phyloP scores from a whole-genome alignment of 2,329 filamentous ascomycete species.

The Aureobasidium sp. region DNA sequence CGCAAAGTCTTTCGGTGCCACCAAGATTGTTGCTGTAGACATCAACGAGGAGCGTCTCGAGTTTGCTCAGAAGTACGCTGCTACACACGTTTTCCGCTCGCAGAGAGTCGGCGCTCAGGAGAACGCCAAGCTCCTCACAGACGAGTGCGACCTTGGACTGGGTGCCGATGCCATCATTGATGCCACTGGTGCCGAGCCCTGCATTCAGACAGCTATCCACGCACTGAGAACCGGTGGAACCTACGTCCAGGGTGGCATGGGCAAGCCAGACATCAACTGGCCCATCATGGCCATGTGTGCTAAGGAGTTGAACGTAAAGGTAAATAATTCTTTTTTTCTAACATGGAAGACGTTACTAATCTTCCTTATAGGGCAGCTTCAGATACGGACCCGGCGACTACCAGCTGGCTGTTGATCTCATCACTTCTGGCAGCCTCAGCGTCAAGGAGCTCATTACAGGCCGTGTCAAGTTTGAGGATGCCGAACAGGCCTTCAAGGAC shows the following conservation, averaged over 20 bases:
- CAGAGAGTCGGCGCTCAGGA: slow-evolving; percentile 25
- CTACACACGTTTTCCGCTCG: slow-evolving; percentile 23
- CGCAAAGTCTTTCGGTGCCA: slow-evolving; percentile 52
- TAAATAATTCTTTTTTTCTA: too few species aligned
- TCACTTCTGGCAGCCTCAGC: slow-evolving; percentile 60
- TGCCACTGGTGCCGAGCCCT: slow-evolving; percentile 69
- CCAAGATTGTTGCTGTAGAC: slow-evolving; percentile 55
- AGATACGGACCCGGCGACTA: slow-evolving; percentile 56
- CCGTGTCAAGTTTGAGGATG: slow-evolving; percentile 68
- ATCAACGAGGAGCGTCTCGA: slow-evolving; percentile 47
- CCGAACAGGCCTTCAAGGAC: slow-evolving; percentile 76
- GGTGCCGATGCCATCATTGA: slow-evolving; percentile 77
- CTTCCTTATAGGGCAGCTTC: slow-evolving; percentile 10
- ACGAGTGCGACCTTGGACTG: slow-evolving; percentile 19
- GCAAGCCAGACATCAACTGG: slow-evolving; percentile 73
- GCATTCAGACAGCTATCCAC: slow-evolving; percentile 68
- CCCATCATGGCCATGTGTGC: slow-evolving; percentile 58
- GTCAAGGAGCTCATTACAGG: slow-evolving; percentile 70
- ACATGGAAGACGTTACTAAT: too few species aligned
- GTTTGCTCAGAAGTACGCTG: slow-evolving; percentile 47
- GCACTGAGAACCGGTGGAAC: slow-evolving; percentile 61
- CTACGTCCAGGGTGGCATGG: slow-evolving; percentile 82
- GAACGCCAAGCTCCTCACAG: slow-evolving; percentile 18
- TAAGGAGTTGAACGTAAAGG: too few species aligned
- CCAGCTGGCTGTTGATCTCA: slow-evolving; percentile 68